A percentile compares a stretch with the other conserved stretches of the same genome.
phyloP scores from a whole-genome alignment of 805 yeast genomes.

The Tetrapisispora phaffii region DNA sequence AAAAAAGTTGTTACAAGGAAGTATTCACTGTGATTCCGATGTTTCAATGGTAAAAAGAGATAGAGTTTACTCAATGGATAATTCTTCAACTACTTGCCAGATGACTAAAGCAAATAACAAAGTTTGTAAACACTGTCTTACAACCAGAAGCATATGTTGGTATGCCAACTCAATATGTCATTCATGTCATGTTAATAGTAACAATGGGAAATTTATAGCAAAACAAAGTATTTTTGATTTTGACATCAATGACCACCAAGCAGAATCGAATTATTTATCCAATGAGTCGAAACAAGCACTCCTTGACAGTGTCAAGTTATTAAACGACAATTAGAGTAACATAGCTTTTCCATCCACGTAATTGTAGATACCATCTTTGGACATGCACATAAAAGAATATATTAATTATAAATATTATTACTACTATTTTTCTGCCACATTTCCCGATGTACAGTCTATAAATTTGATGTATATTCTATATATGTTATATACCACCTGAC shows the following conservation, averaged over 20 bases:
- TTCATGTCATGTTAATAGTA: slow-evolving; percentile 9
- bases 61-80: no score
- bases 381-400: no score
- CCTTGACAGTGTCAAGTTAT: no score
- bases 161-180: slow-evolving; percentile 13
- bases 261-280: neutral
- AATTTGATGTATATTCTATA: neutral
- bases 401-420: no score
- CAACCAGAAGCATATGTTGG: slow-evolving; percentile 14
- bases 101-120: neutral
- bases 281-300: neutral
- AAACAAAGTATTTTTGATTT: neutral
- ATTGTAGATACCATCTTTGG: no score
- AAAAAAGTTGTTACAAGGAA: neutral
- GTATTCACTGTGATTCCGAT: neutral
- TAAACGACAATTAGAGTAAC: no score
- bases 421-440: neutral
- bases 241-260: neutral
- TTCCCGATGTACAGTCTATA: neutral
- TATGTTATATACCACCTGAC: slow-evolving; percentile 22
- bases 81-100: neutral
- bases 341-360: no score
- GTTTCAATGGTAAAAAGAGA: no score
- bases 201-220: no score
- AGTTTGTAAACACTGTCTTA: slow-evolving; percentile 12